phyloP scores from a whole-genome alignment of 2,329 filamentous ascomycete genomes.

The Stemphylium lycopersici region DNA sequence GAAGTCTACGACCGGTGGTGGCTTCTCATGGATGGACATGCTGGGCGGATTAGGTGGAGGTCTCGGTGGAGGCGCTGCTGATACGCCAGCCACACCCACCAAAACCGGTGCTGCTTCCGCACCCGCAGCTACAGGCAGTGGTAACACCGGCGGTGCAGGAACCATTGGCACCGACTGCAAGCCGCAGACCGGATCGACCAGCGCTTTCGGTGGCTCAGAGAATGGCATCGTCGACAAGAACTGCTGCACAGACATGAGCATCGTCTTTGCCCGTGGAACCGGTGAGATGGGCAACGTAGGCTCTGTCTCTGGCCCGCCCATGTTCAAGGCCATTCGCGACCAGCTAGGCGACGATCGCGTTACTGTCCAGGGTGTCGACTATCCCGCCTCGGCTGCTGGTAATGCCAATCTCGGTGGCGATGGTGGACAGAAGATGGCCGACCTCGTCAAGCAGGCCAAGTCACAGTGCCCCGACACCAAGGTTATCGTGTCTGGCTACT shows the following conservation, averaged over 20 bases:
- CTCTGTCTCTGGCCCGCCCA: conserved; percentile 48
- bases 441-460: conserved; percentile 30
- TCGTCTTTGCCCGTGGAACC: conserved; percentile 54
- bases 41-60: conserved; percentile 1
- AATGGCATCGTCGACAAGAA: conserved; percentile 50
- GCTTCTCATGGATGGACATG: not conserved
- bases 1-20: not conserved
- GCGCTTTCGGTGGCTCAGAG: conserved; percentile 37
- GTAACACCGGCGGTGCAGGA: conserved; percentile 6
- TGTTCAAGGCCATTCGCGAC: conserved; percentile 36
- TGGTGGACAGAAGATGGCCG: conserved; percentile 37
- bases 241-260: conserved; percentile 51
- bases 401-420: conserved; percentile 33
- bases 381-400: conserved; percentile 35
- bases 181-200: conserved; percentile 20
- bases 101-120: not conserved
- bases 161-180: conserved; percentile 33
- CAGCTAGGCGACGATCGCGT: conserved; percentile 37
- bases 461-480: conserved; percentile 41
- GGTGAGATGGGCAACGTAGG: conserved; percentile 53
- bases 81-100: not conserved
- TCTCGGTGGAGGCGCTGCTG: conserved; percentile 2
- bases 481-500: conserved; percentile 42
- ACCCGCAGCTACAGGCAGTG: not conserved
- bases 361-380: conserved; percentile 42